Evolutionary conservation across 768 basidiomycete species (phyloP), one percentile per base, ranked within the genome.

Genomic region (Inosperma sp.): DNA sequence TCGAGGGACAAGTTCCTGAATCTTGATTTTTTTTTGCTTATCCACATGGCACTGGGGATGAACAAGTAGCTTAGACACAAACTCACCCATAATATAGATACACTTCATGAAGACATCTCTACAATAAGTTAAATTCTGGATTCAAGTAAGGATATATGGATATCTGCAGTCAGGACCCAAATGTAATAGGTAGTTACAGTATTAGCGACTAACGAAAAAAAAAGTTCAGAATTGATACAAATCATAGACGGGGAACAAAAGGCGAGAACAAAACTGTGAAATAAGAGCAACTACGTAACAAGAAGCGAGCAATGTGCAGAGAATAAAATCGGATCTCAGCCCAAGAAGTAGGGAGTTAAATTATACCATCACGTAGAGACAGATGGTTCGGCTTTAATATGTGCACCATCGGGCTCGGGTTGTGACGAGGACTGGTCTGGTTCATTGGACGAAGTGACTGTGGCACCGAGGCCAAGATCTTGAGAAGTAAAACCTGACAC

Each of bases 401-500:
- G n/a, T n/a, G 86, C 80, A 39, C 79, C 57, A 49, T 86, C 87
- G 37, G 74, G 57, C 58, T 85, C 82, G 48, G 76, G 73, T 36
- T 39, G 31, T 33, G 29, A 23, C 3, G 39, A 41, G 39, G 19
- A 4, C 17, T 51, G 41, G 27, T 86, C 86, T 48, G 81, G 65
- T 55, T 86, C 85, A 62, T 77, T 80, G 34, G 65, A 60, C 48
- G 78, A 73, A 46, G 80, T 75, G 57, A 72, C 74, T 22, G 78
- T 67, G 47, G 76, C 63, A 48, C 69, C 74, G 60, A 89, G 75
- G 50, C 77, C 78, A 56, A 90, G 62, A 55, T 88, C 87, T 59
- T 83, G 84, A 30, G 81, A 70, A 41, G 78, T 69, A 65, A 86
- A 86, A n/a, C 72, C 75, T 27, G 77, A 61, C 41, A 88, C 86